Base-by-base conservation (phyloP, 1,284 basidiomycete species). In the Coniferiporia weirii region DNA sequence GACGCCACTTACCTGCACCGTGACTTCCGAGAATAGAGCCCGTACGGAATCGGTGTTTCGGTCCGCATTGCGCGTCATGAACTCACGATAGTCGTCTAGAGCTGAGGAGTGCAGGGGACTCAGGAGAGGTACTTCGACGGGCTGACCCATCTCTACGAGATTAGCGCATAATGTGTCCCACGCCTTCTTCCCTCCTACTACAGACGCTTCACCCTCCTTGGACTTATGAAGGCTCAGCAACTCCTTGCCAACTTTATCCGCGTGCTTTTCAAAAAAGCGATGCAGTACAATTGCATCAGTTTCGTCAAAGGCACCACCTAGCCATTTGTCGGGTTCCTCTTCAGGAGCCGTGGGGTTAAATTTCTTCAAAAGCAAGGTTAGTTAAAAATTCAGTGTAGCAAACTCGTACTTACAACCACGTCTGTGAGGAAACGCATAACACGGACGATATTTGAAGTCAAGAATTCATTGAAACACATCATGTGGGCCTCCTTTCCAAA, bases 401-500 rank as follows among this genome's bases (percentile, higher is more conserved):
- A 54, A 58, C 54, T 52, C 36, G 38, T 20, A 71, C 84, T 66
- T 66, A 92, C 90, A 64, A 87, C 84, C 40, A 94, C 76, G 66
- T 93, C 89, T 48, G 84, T 91, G 59, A 96, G 73, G 75, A 90
- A 96, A 51, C 86, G 81, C 1, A 91, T 92, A 45, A 96, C 86
- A 54, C 84, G 86, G 32, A 84, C 77, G 60, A 94, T 92, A 64
- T 94, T 91, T 19, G 79, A 80, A 57, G 82, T 77, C 52, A 95
- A 73, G 73, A 94, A 94, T 12, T 81, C 77, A 69, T 95, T 95
- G 57, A 95, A 71, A 20, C 82, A 79, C 50, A 84, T 84, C 89
- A 95, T 93, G 66, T 93, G 87, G 2, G 84, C 81, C 68, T 95
- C 93, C 69, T 92, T 91, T 34, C 89, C 91, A 65, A 95, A 95